Conservation (phyloP, 331 rosid genomes). For the Cucumis variabilis region DNA sequence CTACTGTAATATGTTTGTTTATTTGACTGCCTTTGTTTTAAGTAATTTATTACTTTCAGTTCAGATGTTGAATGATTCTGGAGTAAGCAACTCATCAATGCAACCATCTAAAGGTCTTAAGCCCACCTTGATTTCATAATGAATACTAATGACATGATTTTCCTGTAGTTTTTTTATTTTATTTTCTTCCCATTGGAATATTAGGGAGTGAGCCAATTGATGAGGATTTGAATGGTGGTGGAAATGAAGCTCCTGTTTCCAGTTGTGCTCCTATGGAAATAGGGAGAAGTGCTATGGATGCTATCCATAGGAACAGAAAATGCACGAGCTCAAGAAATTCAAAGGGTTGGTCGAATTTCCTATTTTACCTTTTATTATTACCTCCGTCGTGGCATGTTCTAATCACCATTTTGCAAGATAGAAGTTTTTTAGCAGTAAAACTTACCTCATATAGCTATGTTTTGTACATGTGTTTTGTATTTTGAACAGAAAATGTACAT, state of each 20-base stretch:
- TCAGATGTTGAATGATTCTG: conserved; percentile 81
- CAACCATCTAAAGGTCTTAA: conserved; percentile 78
- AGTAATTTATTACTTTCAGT: conserved; percentile 34
- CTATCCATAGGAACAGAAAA: conserved; percentile 41
- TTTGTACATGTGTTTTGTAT: too few species aligned
- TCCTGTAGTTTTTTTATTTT: background rate
- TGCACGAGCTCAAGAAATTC: conserved; percentile 52
- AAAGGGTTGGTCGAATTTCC: conserved; percentile 34
- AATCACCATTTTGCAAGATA: background rate
- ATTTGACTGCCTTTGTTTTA: background rate
- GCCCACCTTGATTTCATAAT: conserved; percentile 26
- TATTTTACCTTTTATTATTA: background rate
- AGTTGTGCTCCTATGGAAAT: conserved; percentile 67
- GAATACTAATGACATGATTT: background rate
- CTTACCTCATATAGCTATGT: background rate
- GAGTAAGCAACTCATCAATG: conserved; percentile 87
- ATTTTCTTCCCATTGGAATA: conserved; percentile 35
- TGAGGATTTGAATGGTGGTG: conserved; percentile 80
- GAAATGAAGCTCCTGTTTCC: conserved; percentile 76
- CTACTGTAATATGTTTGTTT: background rate
- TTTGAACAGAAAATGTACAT: too few species aligned
- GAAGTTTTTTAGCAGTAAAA: background rate
- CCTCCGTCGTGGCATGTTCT: conserved; percentile 6
- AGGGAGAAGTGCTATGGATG: conserved; percentile 49
- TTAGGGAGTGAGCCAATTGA: conserved; percentile 70